Evolutionary conservation across 345 rosid species (phyloP), one percentile per base, ranked within the genome.

Genomic region (Lumnitzera littorea): DNA sequence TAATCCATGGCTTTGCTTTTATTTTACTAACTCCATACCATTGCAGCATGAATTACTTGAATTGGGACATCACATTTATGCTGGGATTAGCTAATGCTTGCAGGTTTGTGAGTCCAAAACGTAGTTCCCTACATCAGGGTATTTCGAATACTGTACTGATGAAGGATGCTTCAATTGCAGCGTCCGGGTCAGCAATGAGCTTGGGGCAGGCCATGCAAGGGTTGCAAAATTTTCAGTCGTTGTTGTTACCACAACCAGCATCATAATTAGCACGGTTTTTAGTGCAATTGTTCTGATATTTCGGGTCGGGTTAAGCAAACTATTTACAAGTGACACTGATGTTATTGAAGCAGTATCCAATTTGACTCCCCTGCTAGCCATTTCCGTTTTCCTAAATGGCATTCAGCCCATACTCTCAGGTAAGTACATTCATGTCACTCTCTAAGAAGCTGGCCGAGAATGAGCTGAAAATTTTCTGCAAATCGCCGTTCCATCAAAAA

Each of bases 361-460:
- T 59, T 65, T 91, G 66, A 84, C 82, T 57, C 91, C 96, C 2
- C 71, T 91, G 11, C 90, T 88, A 46, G 96, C 96, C 71, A 72
- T 86, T 67, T 91, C 98, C 24, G 77, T 89, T 65, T 78, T 91
- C 75, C 67, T 91, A 51, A 91, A 91, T 59, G 98, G 98, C 47
- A 82, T 91, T 60, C 98, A 91, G 48, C 98, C 98, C 12, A 89
- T 91, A 13, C 91, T 91, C 65, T 91, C 97, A 57, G 96, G 96
- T 86, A 63, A 20, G 20, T 17, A 48, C 27, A 29, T 13, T 41
- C 3, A 8, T 11, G 24, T 4, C 62, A 16, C 5, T 15, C 64
- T 48, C n/a, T 15, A 60, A 20, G 6, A 48, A 24, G 5, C 15
- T 48, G 14, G 49, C 23, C 47, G 62, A n/a, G 16, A 24, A 46